phyloP scores from a whole-genome alignment of 1,284 basidiomycete species.

The Hymenochaete sp. region DNA sequence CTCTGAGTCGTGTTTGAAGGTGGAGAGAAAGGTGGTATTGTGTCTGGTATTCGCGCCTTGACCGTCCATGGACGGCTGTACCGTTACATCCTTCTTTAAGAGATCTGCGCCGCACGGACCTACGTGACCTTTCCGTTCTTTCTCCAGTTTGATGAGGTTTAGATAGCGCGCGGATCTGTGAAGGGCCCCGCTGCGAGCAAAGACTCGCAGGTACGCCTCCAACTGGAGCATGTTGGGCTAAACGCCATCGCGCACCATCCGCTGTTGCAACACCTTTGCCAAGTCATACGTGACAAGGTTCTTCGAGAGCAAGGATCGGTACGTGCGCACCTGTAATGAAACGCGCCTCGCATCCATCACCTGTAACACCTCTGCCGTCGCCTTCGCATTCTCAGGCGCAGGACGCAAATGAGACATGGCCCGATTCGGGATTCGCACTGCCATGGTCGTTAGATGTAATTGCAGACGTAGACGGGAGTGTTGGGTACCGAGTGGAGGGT shows the following conservation, averaged over 20 bases:
- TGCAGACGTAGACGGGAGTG: too few species aligned
- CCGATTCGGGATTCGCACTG: too few species aligned
- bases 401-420: conserved; percentile 37
- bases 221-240: conserved; percentile 36
- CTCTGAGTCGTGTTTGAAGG: conserved; percentile 29
- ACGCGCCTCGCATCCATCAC: conserved; percentile 38
- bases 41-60: conserved; percentile 19
- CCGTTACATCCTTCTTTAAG: conserved; percentile 4
- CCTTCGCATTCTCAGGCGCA: conserved; percentile 33
- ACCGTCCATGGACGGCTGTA: too few species aligned
- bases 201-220: conserved; percentile 41
- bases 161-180: conserved; percentile 34
- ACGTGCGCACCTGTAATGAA: conserved; percentile 35
- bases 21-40: conserved; percentile 28
- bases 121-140: conserved; percentile 18
- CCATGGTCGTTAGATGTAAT: too few species aligned
- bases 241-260: conserved; percentile 34
- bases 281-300: conserved; percentile 41
- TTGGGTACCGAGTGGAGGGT: too few species aligned
- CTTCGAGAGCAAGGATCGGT: conserved; percentile 38
- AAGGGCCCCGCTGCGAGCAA: conserved; percentile 35
- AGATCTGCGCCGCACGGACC: conserved; percentile 22
- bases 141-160: conserved; percentile 28
- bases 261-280: conserved; percentile 35
- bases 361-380: conserved; percentile 35